Conservation (phyloP, 129 eudicot species). For the Artemisia tridentata region DNA sequence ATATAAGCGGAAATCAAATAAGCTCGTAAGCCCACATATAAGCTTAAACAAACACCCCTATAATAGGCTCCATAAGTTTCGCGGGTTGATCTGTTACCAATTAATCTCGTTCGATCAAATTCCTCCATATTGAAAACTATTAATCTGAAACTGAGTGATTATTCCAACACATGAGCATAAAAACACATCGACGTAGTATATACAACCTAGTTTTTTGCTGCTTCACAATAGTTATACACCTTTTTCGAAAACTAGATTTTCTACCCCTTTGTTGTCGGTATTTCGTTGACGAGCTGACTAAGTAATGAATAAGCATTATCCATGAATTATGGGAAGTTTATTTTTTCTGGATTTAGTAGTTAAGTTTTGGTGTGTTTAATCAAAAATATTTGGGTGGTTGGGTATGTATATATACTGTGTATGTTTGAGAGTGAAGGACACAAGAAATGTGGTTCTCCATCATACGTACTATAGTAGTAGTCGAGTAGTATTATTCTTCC, state of each 20-base stretch:
- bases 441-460: too few species aligned
- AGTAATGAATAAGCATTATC: slow-evolving; percentile 26
- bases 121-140: neutral
- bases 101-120: too few species aligned
- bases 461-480: too few species aligned
- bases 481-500: too few species aligned
- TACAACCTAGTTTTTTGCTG: slow-evolving; percentile 54
- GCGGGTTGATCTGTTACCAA: too few species aligned
- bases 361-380: neutral
- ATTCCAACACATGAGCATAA: slow-evolving; percentile 60
- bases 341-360: slow-evolving; percentile 18
- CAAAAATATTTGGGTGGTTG: too few species aligned
- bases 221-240: slow-evolving; percentile 42
- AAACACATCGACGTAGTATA: slow-evolving; percentile 54
- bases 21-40: too few species aligned
- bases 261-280: slow-evolving; percentile 39
- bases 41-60: too few species aligned
- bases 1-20: too few species aligned
- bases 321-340: slow-evolving; percentile 29
- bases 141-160: slow-evolving; percentile 39
- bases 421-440: too few species aligned
- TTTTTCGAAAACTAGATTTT: slow-evolving; percentile 34
- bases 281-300: slow-evolving; percentile 27
- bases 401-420: too few species aligned
- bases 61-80: too few species aligned